Conservation (phyloP, 345 rosid genomes). For the Raphanus sativus region DNA sequence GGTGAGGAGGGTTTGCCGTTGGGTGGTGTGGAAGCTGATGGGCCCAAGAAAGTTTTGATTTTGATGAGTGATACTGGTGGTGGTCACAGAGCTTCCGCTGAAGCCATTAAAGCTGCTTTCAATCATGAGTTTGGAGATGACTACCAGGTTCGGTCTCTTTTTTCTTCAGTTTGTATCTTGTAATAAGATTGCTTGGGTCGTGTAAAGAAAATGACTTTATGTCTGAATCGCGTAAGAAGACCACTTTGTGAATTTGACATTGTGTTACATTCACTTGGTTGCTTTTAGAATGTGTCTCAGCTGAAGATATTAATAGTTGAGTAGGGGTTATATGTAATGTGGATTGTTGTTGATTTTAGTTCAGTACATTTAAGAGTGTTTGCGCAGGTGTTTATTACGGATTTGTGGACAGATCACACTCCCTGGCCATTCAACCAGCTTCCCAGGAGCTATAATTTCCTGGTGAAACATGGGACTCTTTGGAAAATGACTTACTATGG, state of each 20-base stretch:
- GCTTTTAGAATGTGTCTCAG: neutral
- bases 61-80: slow-evolving; percentile 99
- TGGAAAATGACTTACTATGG: slow-evolving; percentile 96
- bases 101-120: slow-evolving; percentile 93
- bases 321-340: neutral
- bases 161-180: no score
- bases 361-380: slow-evolving; percentile 41
- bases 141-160: slow-evolving; percentile 57
- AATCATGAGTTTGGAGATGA: slow-evolving; percentile 78
- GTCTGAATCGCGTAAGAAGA: no score
- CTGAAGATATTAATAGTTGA: no score
- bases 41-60: slow-evolving; percentile 80
- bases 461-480: slow-evolving; percentile 86
- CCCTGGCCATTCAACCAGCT: slow-evolving; percentile 99
- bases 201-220: no score
- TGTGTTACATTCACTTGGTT: no score
- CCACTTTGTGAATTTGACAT: neutral
- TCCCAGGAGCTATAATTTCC: slow-evolving; percentile 90
- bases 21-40: slow-evolving; percentile 48
- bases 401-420: slow-evolving; percentile 96
- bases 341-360: slow-evolving; percentile 4
- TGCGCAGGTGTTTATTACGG: slow-evolving; percentile 89
- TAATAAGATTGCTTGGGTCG: no score
- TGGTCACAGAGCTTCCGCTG: slow-evolving; percentile 96
- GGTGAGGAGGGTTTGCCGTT: slow-evolving; percentile 58